Evolutionary conservation across 2,329 filamentous ascomycete species (phyloP), one percentile per base, ranked within the genome.

Genomic region (Fusarium sp.): DNA sequence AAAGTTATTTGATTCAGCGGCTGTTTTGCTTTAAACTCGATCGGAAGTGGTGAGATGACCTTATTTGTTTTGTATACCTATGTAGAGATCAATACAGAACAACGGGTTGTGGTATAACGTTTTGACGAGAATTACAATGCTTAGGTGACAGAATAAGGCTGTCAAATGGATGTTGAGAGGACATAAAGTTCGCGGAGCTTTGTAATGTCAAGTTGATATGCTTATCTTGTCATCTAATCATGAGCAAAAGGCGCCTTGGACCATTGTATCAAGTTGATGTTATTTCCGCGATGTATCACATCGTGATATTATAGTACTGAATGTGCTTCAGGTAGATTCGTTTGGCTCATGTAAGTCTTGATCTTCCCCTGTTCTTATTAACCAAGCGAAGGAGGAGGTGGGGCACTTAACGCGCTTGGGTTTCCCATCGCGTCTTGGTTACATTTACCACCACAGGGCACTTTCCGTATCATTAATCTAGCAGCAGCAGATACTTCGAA

Each of bases 351-450:
- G 18, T 16, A 16, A 7, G 16, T 23, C 21, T 16, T 43, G 7
- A 32, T 49, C 8, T 28, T 16, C n/a, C 23, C 20, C 21, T 25
- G 21, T 10, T 37, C 34, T n/a, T 40, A 41, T 25, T 12, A 40
- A 25, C 51, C 55, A 12, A 21, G 25, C 18, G 7, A 51, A 41
- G 12, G n/a, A 49, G 30, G 23, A 43, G 18, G 61, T 54, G 71
- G 60, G 56, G 61, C 67, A 74, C 71, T 74, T 72, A 67, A 74
- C 69, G 67, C 72, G 71, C 66, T 59, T 28, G 2, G 27, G 21
- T 40, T 32, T 25, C n/a, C 25, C n/a, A 41, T 30, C 71, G 71
- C 71, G 72, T 72, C 66, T 60, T 62, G 69, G 12, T 40, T 47
- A 55, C 40, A 46, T 41, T 23, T 20, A 30, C 54, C 47, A 57